These are phyloP conservation scores for Leishmania tropica DNA, from an alignment of 208 protist species.

Conservation along the genomic window DNA sequence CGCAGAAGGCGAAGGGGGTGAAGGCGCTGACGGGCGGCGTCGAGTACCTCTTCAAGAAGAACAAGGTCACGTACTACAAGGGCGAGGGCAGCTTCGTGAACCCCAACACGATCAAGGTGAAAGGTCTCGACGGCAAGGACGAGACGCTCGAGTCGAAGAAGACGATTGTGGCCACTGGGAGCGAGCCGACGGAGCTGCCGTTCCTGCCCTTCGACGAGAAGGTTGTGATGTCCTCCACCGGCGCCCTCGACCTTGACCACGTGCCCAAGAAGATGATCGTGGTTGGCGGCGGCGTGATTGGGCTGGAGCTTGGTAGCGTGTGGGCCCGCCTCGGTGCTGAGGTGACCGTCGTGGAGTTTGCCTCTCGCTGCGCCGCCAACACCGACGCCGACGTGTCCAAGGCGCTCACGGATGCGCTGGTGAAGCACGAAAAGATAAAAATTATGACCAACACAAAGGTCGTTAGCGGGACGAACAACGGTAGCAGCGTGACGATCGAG, in stretches of 20 bases:
- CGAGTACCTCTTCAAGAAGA: conserved; percentile 99
- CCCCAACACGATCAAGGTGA: conserved; percentile 77
- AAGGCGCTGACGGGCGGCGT: conserved; percentile 96
- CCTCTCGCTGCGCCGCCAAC: conserved; percentile 89
- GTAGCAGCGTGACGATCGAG: conserved; percentile 79
- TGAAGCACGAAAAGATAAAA: conserved; percentile 91
- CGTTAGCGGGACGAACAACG: conserved; percentile 76
- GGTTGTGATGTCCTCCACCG: conserved; percentile 97
- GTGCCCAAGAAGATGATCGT: conserved; percentile 98
- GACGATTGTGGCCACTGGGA: conserved; percentile 99
- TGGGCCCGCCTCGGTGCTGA: conserved; percentile 97
- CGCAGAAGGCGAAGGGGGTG: conserved; percentile 96
- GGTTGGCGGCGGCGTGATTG: conserved; percentile 99
- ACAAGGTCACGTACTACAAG: conserved; percentile 98
- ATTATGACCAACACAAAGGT: conserved; percentile 94
- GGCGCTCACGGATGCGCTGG: conserved; percentile 76
- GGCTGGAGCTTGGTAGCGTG: conserved; percentile 98
- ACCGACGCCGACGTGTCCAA: conserved; percentile 86
- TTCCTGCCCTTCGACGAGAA: conserved; percentile 98
- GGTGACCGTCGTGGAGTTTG: conserved; percentile 99
- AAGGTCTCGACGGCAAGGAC: conserved; percentile 89
- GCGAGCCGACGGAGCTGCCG: conserved; percentile 94
- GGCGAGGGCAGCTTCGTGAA: conserved; percentile 91
- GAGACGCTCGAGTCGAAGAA: conserved; percentile 95
- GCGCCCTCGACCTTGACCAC: conserved; percentile 93